Evolutionary conservation across 2,329 filamentous ascomycete species (phyloP).

Genomic region (Curvularia lunata): DNA sequence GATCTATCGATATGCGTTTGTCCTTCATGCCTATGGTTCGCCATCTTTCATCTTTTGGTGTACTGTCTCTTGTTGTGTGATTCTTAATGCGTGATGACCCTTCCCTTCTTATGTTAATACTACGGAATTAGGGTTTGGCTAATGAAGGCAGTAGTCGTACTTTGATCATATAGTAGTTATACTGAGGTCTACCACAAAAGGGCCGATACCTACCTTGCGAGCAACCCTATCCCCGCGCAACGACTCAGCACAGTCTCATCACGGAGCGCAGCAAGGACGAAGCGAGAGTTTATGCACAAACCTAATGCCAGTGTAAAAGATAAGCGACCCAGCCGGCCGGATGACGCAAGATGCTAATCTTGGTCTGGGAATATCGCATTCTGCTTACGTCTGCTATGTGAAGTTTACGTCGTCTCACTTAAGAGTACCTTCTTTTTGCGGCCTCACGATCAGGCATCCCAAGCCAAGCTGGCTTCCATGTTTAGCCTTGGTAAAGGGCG

Average conservation of each 20-base stretch:
- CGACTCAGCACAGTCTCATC: background rate
- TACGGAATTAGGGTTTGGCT: background rate
- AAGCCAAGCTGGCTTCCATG: slow-evolving; percentile 1
- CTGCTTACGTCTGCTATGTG: background rate
- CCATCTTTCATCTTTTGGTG: background rate
- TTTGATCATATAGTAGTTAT: background rate
- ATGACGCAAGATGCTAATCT: slow-evolving; percentile 1
- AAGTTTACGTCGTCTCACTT: background rate
- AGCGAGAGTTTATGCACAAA: background rate
- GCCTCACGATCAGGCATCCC: background rate
- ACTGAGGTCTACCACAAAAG: background rate
- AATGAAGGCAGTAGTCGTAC: background rate
- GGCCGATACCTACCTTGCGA: background rate
- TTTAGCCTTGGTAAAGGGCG: background rate
- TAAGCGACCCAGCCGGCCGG: slow-evolving; percentile 1
- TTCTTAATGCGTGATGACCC: background rate
- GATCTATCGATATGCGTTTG: background rate
- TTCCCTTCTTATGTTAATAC: background rate
- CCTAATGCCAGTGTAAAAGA: background rate
- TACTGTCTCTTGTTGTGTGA: background rate
- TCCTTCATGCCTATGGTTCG: background rate
- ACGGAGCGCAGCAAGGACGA: background rate
- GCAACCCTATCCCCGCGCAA: background rate
- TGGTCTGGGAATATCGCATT: background rate
- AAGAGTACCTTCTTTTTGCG: background rate